Conservation (phyloP, 1,284 basidiomycete genomes). For the Papiliotrema flavescens region DNA sequence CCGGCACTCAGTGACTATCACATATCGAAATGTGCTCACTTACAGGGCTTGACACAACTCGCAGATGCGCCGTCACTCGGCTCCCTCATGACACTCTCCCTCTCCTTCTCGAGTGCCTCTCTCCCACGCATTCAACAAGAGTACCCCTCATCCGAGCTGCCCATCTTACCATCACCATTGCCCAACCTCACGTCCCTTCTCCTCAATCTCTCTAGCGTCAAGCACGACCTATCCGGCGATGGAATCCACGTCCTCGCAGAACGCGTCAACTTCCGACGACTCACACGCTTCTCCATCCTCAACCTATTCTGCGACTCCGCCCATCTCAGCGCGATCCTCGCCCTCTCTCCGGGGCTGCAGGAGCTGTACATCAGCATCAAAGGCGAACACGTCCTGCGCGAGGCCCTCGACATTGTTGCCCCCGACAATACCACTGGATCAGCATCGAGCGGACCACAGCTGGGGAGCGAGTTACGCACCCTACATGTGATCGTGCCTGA, state of each 20-base stretch:
- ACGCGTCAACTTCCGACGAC: conserved; percentile 16
- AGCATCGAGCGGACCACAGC: neutral
- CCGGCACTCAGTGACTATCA: too few relatives aligned
- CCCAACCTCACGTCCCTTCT: conserved; percentile 27
- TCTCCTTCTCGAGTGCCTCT: conserved; percentile 29
- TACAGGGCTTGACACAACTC: conserved; percentile 28
- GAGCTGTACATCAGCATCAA: conserved; percentile 36
- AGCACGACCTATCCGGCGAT: conserved; percentile 14
- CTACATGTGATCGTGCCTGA: conserved; percentile 40
- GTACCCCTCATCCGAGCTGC: conserved; percentile 22
- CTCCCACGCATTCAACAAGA: conserved; percentile 6
- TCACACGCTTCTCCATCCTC: conserved; percentile 32
- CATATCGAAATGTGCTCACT: neutral
- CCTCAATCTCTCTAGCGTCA: conserved; percentile 27
- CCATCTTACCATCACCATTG: conserved; percentile 14
- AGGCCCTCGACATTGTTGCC: neutral
- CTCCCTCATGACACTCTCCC: conserved; percentile 22
- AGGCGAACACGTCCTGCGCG: conserved; percentile 12
- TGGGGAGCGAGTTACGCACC: conserved; percentile 13
- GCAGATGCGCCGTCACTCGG: conserved; percentile 21
- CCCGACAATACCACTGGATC: too few relatives aligned
- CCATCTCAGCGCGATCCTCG: conserved; percentile 14
- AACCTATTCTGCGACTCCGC: conserved; percentile 24
- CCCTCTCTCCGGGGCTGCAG: conserved; percentile 15
- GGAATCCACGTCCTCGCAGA: conserved; percentile 12